phyloP scores from a whole-genome alignment of 2,329 filamentous ascomycete species.

The Cercospora nicotianae region DNA sequence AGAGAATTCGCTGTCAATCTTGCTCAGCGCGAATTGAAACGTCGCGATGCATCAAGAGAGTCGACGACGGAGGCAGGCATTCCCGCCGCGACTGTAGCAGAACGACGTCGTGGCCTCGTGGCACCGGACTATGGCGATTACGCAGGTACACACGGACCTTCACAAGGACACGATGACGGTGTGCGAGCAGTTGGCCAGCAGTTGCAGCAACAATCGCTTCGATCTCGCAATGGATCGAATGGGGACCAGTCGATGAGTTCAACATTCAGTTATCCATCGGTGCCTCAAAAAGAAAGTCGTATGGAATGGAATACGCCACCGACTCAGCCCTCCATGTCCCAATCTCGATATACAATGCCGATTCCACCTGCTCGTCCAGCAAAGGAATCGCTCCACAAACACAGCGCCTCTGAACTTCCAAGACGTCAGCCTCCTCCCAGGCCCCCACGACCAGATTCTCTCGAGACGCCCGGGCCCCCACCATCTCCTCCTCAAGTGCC shows the following conservation, averaged over 20 bases:
- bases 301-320: conserved; percentile 38
- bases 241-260: conserved; percentile 18
- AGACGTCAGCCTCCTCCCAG: conserved; percentile 27
- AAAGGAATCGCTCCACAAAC: conserved; percentile 33
- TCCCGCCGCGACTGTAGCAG: conserved; percentile 44
- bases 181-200: conserved; percentile 32
- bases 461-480: conserved; percentile 25
- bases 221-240: conserved; percentile 11
- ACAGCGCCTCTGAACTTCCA: conserved; percentile 15
- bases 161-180: conserved; percentile 20
- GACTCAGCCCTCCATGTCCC: conserved; percentile 29
- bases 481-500: conserved; percentile 46
- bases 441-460: conserved; percentile 34
- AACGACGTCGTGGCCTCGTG: conserved; percentile 33
- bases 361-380: conserved; percentile 30
- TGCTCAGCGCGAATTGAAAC: conserved; percentile 69
- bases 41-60: conserved; percentile 61
- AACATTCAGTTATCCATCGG: conserved; percentile 47
- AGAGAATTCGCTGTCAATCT: conserved; percentile 74
- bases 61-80: conserved; percentile 56
- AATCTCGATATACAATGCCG: conserved; percentile 28
- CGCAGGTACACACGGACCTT: conserved; percentile 6
- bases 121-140: conserved; percentile 25
- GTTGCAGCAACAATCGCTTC: conserved; percentile 22
- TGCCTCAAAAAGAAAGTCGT: conserved; percentile 44